Evolutionary conservation across 2,329 filamentous ascomycete genomes (phyloP).

Genomic region (Zalaria obscura): DNA sequence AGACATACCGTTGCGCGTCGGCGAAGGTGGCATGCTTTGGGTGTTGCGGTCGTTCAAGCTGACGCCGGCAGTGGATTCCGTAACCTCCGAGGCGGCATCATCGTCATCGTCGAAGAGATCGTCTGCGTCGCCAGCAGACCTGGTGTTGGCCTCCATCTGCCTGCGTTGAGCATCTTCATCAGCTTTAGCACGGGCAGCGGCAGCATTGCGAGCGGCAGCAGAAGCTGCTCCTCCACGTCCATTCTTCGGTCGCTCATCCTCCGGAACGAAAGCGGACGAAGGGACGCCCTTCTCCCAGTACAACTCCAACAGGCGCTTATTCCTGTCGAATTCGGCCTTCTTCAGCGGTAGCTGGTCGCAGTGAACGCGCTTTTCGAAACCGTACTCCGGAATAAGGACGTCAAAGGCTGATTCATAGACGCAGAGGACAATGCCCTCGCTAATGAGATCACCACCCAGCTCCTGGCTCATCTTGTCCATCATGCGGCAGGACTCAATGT

Average conservation of each 20-base stretch:
- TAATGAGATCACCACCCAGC: slow-evolving; percentile 79
- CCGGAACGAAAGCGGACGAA: slow-evolving; percentile 87
- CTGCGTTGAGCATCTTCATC: slow-evolving; percentile 82
- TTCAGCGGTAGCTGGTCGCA: slow-evolving; percentile 95
- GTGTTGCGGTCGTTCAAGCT: slow-evolving; percentile 82
- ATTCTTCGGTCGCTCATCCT: slow-evolving; percentile 88
- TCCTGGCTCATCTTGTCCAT: slow-evolving; percentile 90
- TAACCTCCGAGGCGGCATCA: slow-evolving; percentile 73
- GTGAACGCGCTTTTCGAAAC: slow-evolving; percentile 98
- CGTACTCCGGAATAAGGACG: slow-evolving; percentile 93
- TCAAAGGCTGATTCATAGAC: slow-evolving; percentile 99
- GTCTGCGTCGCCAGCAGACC: slow-evolving; percentile 83
- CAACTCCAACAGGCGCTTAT: slow-evolving; percentile 82
- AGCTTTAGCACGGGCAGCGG: slow-evolving; percentile 68
- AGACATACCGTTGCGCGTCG: slow-evolving; percentile 57
- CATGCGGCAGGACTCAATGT: slow-evolving; percentile 89
- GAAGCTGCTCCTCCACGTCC: slow-evolving; percentile 51
- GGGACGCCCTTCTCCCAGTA: slow-evolving; percentile 99
- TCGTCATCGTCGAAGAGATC: slow-evolving; percentile 93
- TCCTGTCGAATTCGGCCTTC: slow-evolving; percentile 99
- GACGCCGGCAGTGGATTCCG: slow-evolving; percentile 75
- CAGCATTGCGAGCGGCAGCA: slow-evolving; percentile 67
- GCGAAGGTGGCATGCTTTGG: slow-evolving; percentile 89
- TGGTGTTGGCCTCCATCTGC: slow-evolving; percentile 88
- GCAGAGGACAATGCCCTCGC: slow-evolving; percentile 88